These are phyloP conservation scores for Tulasnella sp. DNA, from an alignment of 768 basidiomycete genomes.

Conservation along the genomic window DNA sequence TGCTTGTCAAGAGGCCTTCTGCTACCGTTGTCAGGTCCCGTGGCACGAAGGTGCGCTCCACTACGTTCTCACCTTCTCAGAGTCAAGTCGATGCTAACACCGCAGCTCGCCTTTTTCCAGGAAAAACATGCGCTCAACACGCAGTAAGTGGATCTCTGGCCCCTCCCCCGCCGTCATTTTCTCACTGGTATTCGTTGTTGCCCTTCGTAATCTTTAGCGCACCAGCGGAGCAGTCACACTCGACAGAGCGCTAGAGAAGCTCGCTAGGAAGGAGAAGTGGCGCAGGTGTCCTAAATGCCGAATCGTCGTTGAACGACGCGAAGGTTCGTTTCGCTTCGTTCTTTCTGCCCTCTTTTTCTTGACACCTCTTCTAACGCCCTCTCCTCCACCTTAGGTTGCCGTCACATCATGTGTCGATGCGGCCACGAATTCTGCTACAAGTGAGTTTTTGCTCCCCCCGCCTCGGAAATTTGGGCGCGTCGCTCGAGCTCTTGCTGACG, in stretches of 20 bases:
- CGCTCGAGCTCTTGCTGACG: no score
- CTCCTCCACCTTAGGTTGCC: not conserved
- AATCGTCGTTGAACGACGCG: constrained; percentile 10
- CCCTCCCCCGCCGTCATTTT: not conserved
- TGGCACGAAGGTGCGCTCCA: constrained; percentile 14
- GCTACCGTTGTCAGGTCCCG: not conserved
- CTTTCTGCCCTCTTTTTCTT: no score
- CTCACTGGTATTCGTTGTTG: not conserved
- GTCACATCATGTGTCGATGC: constrained; percentile 19
- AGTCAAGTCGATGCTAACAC: not conserved
- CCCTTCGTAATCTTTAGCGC: not conserved
- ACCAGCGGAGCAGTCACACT: not conserved
- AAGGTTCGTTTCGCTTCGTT: not conserved
- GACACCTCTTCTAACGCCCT: no score
- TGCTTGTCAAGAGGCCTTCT: constrained; percentile 7
- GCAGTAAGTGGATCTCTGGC: not conserved
- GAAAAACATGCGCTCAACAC: constrained; percentile 5
- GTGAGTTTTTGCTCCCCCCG: not conserved
- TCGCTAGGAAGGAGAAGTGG: constrained; percentile 4
- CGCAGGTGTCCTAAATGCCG: constrained; percentile 18
- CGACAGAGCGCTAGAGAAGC: constrained; percentile 1
- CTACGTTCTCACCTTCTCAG: not conserved
- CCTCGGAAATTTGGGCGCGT: no score
- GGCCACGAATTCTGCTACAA: constrained; percentile 20
- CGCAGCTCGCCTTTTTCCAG: not conserved